Evolutionary conservation across 1,284 basidiomycete species (phyloP).

Genomic region (Irpex lacteus): DNA sequence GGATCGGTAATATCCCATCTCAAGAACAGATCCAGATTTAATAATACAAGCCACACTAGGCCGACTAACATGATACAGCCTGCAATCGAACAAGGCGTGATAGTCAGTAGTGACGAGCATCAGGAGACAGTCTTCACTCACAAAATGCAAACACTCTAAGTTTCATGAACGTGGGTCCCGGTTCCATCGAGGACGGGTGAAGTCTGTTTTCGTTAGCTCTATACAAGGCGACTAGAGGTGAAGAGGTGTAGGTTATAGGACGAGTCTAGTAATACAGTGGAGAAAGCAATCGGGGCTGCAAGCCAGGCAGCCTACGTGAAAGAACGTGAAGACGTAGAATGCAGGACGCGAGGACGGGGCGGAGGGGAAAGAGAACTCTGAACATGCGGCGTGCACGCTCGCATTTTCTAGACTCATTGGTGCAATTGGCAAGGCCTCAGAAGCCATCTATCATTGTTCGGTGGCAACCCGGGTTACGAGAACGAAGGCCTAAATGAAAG

Average conservation of each 20-base stretch:
- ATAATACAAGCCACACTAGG: constrained; percentile 40
- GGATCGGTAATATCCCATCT: constrained; percentile 38
- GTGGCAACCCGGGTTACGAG: neutral
- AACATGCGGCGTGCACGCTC: neutral
- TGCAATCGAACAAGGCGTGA: constrained; percentile 17
- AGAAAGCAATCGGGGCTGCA: neutral
- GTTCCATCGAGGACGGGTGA: constrained; percentile 28
- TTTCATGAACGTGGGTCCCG: constrained; percentile 38
- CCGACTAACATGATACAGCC: constrained; percentile 37
- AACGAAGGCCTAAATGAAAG: neutral
- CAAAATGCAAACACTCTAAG: constrained; percentile 38
- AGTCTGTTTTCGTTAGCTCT: neutral
- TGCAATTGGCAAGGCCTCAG: neutral
- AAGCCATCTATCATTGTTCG: neutral
- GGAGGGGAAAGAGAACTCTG: neutral
- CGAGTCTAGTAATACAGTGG: neutral
- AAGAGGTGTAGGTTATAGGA: constrained; percentile 1
- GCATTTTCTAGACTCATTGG: neutral
- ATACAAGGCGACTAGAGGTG: neutral
- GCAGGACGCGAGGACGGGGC: neutral
- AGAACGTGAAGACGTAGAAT: neutral
- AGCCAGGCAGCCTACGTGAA: constrained; percentile 4
- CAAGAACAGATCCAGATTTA: constrained; percentile 38
- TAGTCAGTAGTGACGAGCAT: neutral
- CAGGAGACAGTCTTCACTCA: constrained; percentile 26